phyloP scores from a whole-genome alignment of 495 filamentous ascomycete genomes.

The Arthonia radiata region DNA sequence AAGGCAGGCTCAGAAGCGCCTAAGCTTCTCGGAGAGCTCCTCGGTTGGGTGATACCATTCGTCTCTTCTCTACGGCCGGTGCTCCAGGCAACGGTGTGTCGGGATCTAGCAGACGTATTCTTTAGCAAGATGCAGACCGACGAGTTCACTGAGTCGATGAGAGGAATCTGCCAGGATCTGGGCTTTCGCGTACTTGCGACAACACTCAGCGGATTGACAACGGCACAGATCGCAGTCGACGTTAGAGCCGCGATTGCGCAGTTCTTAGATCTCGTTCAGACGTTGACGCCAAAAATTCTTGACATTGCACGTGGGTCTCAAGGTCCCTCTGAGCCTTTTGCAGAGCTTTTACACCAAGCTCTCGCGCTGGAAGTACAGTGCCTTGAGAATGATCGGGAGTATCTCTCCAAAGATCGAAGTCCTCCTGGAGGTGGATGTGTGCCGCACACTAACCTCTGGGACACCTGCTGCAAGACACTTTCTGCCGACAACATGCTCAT shows the following conservation, averaged over 20 bases:
- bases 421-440: conserved; percentile 39
- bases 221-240: too few relatives aligned
- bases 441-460: conserved; percentile 51
- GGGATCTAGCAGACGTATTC: too few relatives aligned
- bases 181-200: too few relatives aligned
- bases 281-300: too few relatives aligned
- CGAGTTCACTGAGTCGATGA: too few relatives aligned
- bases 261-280: too few relatives aligned
- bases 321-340: conserved; percentile 20
- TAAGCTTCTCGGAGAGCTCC: conserved; percentile 30
- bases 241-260: too few relatives aligned
- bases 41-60: conserved; percentile 52
- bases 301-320: too few relatives aligned
- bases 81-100: conserved; percentile 46
- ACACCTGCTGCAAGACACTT: conserved; percentile 42
- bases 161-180: too few relatives aligned
- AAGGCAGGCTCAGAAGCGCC: conserved; percentile 27
- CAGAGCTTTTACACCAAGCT: conserved; percentile 43
- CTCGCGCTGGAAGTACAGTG: conserved; percentile 54
- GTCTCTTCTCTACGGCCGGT: conserved; percentile 47
- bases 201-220: too few relatives aligned
- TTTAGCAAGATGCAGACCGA: too few relatives aligned
- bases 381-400: conserved; percentile 42
- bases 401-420: conserved; percentile 31
- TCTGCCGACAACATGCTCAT: conserved; percentile 35